These are phyloP conservation scores for Erythrobasidium hasegawianum DNA, from an alignment of 1,284 basidiomycete genomes.

Conservation along the genomic window DNA sequence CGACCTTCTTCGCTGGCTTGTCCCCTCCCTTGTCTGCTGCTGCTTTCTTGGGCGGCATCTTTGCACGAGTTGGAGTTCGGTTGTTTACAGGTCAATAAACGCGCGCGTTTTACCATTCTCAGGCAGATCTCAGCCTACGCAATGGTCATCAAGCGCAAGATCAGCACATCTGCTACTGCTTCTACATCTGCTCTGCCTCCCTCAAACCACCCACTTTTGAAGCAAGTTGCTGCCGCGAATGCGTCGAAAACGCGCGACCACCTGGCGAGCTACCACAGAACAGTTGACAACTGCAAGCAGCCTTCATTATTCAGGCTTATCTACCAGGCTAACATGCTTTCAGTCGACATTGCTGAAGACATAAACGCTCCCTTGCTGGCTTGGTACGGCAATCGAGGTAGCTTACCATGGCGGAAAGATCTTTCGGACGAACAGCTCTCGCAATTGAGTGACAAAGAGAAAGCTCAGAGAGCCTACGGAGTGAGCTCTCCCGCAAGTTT, in stretches of 20 bases:
- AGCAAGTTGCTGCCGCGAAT: constrained; percentile 14
- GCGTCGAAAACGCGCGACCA: constrained; percentile 28
- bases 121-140: too few relatives aligned
- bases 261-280: constrained; percentile 15
- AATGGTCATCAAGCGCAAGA: background rate
- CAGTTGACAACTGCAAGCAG: constrained; percentile 14
- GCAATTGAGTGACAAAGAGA: constrained; percentile 15
- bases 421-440: constrained; percentile 29
- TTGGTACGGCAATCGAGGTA: constrained; percentile 29
- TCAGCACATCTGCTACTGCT: constrained; percentile 3
- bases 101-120: too few relatives aligned
- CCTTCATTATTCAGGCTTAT: background rate
- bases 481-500: background rate
- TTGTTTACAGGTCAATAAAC: too few relatives aligned
- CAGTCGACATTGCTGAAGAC: constrained; percentile 25
- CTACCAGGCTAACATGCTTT: background rate
- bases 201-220: constrained; percentile 5
- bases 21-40: constrained; percentile 4
- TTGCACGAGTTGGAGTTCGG: too few relatives aligned
- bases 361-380: constrained; percentile 21
- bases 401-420: constrained; percentile 33
- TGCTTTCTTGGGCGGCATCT: constrained; percentile 33
- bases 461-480: constrained; percentile 35
- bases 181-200: background rate
- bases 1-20: constrained; percentile 12